Conservation (phyloP, 345 rosid genomes). For the Eucalyptus viminalis region DNA sequence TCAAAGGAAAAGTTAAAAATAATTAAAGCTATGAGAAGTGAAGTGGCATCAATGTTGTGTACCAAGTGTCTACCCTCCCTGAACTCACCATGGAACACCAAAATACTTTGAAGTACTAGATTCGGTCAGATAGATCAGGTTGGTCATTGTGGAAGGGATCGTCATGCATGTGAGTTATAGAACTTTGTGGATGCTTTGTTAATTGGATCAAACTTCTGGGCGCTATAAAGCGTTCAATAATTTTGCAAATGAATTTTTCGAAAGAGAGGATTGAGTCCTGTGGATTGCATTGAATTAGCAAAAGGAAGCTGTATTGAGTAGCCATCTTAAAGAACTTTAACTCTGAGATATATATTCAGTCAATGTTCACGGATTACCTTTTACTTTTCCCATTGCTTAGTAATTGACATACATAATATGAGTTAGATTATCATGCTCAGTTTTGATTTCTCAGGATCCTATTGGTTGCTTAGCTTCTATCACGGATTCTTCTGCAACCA, state of each 20-base stretch:
- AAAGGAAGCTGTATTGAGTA: background rate
- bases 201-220: background rate
- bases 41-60: background rate
- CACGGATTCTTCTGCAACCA: slow-evolving; percentile 52
- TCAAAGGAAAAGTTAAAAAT: background rate
- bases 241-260: background rate
- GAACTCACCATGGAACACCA: background rate
- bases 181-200: background rate
- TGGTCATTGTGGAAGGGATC: background rate
- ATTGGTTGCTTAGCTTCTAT: slow-evolving; percentile 73
- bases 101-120: background rate
- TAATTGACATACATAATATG: background rate
- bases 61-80: background rate
- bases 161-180: background rate
- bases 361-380: background rate
- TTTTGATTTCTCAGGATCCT: slow-evolving; percentile 53
- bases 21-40: background rate
- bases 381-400: background rate
- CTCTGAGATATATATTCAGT: background rate
- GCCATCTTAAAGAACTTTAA: background rate
- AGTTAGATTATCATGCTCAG: background rate
- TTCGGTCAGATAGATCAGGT: background rate
- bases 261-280: background rate
- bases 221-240: background rate
- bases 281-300: background rate